Conservation (phyloP, 768 basidiomycete species). For the Leucosporidium scottii region DNA sequence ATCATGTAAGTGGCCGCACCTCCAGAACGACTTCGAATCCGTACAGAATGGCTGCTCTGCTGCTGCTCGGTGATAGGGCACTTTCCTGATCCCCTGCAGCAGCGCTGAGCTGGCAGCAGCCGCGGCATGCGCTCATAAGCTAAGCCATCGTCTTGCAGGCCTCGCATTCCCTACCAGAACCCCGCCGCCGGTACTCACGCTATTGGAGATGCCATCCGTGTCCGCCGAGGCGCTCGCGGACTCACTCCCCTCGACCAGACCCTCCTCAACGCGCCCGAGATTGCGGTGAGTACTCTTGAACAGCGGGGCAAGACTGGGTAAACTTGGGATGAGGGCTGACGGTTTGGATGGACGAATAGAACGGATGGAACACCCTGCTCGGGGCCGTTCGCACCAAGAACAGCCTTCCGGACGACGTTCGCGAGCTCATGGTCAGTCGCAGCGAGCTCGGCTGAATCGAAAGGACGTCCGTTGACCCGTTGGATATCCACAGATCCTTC, state of each 20-base stretch:
- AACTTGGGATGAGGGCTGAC: background rate
- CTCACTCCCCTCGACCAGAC: conserved; percentile 41
- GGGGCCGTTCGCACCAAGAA: conserved; percentile 39
- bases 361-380: conserved; percentile 41
- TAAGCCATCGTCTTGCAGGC: conserved; percentile 15
- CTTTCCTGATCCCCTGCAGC: too few relatives aligned
- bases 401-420: conserved; percentile 39
- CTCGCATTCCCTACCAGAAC: conserved; percentile 37
- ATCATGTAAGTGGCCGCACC: too few relatives aligned
- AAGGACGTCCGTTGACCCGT: background rate
- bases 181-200: conserved; percentile 32
- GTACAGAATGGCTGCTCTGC: too few relatives aligned
- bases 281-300: conserved; percentile 28
- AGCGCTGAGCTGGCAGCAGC: too few relatives aligned
- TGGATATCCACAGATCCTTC: conserved; percentile 35
- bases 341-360: conserved; percentile 1
- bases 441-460: background rate
- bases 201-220: conserved; percentile 40
- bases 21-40: too few relatives aligned
- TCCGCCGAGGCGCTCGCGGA: conserved; percentile 38
- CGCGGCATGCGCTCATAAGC: too few relatives aligned
- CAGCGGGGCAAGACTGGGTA: background rate
- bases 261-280: conserved; percentile 40
- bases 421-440: conserved; percentile 40
- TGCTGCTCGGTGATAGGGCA: too few relatives aligned